Conservation (phyloP, 148 eudicot genomes). For the Agrostemma githago region DNA sequence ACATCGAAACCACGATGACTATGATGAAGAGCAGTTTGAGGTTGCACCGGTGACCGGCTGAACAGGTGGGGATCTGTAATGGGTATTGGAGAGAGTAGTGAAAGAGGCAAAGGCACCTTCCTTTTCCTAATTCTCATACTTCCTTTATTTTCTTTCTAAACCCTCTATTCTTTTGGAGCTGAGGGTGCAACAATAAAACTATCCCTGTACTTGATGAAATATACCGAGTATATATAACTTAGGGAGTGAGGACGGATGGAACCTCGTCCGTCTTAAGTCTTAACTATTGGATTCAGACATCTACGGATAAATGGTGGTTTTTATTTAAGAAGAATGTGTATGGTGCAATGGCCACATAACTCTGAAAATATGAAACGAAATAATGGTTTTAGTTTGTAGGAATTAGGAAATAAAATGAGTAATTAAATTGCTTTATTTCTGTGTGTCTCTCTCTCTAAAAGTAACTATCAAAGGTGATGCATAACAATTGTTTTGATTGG, state of each 20-base stretch:
- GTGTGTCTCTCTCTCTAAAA: neutral
- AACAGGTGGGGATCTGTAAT: constrained; percentile 54
- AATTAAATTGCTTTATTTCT: neutral
- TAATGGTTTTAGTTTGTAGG: too few species aligned
- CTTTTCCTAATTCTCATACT: constrained; percentile 69
- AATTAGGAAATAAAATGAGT: neutral
- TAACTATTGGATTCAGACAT: too few species aligned
- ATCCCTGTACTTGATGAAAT: too few species aligned
- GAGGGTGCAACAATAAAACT: too few species aligned
- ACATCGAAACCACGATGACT: neutral
- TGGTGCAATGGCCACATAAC: too few species aligned
- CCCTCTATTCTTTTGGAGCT: neutral
- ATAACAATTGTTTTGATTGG: neutral
- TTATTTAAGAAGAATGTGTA: too few species aligned
- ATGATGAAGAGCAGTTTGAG: too few species aligned
- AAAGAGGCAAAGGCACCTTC: constrained; percentile 43
- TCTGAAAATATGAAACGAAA: too few species aligned
- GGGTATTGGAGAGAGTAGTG: constrained; percentile 40
- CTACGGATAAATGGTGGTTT: too few species aligned
- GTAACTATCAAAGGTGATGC: neutral
- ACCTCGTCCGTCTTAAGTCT: too few species aligned
- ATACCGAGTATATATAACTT: too few species aligned
- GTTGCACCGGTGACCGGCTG: constrained; percentile 35
- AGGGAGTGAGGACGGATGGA: too few species aligned
- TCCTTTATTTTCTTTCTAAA: neutral